Percentiles rank a stretch among this genome's conserved stretches.
phyloP scores from a whole-genome alignment of 2,329 filamentous ascomycete species.

The Hymenoscyphus fraxineus region DNA sequence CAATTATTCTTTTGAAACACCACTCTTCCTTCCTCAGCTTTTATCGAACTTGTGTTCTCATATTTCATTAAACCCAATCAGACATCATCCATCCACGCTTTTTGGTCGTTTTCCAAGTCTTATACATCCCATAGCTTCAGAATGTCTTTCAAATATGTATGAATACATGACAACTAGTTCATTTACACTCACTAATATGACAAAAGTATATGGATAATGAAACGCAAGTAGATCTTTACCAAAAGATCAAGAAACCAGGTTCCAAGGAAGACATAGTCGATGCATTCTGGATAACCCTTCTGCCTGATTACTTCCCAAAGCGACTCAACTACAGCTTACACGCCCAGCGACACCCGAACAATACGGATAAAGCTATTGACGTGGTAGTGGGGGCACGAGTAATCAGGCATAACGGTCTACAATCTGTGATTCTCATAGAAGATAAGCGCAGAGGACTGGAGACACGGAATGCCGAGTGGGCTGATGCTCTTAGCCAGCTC shows the following conservation, averaged over 20 bases:
- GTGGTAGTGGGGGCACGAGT: too few species aligned
- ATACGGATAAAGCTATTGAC: too few species aligned
- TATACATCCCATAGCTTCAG: background rate
- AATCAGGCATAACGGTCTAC: too few species aligned
- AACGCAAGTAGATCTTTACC: background rate
- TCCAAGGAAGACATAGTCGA: background rate
- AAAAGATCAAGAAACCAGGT: background rate
- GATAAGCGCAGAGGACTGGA: background rate
- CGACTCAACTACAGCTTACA: too few species aligned
- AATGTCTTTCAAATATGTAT: background rate
- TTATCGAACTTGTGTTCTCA: too few species aligned
- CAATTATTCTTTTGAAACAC: too few species aligned
- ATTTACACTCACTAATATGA: background rate
- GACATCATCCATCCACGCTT: background rate
- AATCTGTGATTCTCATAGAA: background rate
- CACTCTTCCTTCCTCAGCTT: too few species aligned
- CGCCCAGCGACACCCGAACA: too few species aligned
- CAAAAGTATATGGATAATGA: background rate
- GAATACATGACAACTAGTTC: background rate
- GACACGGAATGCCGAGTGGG: background rate
- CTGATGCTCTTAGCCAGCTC: background rate
- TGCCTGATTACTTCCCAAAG: background rate
- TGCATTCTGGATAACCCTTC: background rate
- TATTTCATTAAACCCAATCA: too few species aligned
- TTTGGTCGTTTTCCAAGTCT: background rate